Base-by-base conservation (phyloP, 202 grass and related monocot species). In the Panicum virgatum region DNA sequence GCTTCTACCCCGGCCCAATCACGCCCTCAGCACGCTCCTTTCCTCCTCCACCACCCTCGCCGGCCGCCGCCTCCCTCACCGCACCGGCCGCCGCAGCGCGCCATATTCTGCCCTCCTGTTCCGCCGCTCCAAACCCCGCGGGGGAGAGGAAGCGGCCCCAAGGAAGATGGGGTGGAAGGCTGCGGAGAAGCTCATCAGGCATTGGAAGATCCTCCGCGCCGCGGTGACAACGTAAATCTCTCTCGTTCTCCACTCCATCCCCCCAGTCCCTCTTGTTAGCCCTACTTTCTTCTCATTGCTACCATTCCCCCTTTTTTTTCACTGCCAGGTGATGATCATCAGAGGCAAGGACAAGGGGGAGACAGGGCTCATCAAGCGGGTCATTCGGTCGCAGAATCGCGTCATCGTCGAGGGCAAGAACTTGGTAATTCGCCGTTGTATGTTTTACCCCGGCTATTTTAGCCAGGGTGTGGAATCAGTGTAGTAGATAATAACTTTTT, bases 351-450 rank as follows among this genome's bases (percentile, higher is more conserved):
- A 94, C 77, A 98, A 94, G 51, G 95, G 95, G 58, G 95, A 98
- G 81, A 82, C 72, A 10, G 95, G 92, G 53, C 40, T 85, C 18
- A 94, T 98, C 92, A 98, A 98, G 85, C 92, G 95, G 18, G 96
- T 98, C 19, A 95, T 98, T 45, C 88, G 90, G 68, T 95, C 96
- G 23, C 90, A 98, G 86, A 95, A 98, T 67, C 88, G 92, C 69
- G 90, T 95, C 73, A 98, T 98, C n/a, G 90, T 98, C 29, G 96
- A 98, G 66, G 92, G 96, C 60, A 98, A 98, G 82, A 98, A 98
- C 82, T 75, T 98, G 95, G 95, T 98, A 87, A 69, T 85, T 61
- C 76, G 32, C 7, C 69, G 6, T 9, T 30, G 0, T 5, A 9
- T 23, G 0, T 3, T 27, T 26, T 39, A 15, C 29, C 11, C 34